phyloP scores from a whole-genome alignment of 2,329 filamentous ascomycete genomes.

The Calonectria pseudoturangicola region DNA sequence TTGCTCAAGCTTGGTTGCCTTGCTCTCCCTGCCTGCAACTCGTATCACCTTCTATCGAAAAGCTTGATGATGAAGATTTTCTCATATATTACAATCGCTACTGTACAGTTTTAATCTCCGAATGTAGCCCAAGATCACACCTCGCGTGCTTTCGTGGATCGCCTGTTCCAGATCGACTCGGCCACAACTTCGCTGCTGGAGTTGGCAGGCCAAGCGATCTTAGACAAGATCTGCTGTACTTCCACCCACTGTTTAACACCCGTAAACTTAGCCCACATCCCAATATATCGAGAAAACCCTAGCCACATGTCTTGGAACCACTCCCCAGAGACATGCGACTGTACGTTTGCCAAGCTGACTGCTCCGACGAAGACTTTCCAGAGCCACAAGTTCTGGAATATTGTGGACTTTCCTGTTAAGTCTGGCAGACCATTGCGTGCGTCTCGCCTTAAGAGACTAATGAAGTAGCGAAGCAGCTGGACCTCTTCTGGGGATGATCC shows the following conservation, averaged over 20 bases:
- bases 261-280: conserved; percentile 7
- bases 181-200: background rate
- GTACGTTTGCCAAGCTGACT: background rate
- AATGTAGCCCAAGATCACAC: background rate
- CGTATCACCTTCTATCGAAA: no score
- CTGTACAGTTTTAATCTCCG: background rate
- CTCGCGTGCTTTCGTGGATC: background rate
- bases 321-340: background rate
- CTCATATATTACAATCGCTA: no score
- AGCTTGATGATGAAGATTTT: no score
- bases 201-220: conserved; percentile 17
- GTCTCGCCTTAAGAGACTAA: background rate
- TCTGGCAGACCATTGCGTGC: background rate
- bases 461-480: background rate
- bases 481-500: background rate
- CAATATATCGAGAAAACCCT: conserved; percentile 6
- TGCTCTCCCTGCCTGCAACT: no score
- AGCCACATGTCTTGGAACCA: background rate
- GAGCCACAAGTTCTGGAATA: conserved; percentile 1
- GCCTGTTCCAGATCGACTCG: conserved; percentile 20
- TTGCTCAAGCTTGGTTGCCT: no score
- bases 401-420: background rate
- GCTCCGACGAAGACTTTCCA: conserved; percentile 20
- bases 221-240: background rate
- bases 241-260: conserved; percentile 2